Conservation (phyloP, 495 filamentous ascomycete species). For the Xylaria sp. region DNA sequence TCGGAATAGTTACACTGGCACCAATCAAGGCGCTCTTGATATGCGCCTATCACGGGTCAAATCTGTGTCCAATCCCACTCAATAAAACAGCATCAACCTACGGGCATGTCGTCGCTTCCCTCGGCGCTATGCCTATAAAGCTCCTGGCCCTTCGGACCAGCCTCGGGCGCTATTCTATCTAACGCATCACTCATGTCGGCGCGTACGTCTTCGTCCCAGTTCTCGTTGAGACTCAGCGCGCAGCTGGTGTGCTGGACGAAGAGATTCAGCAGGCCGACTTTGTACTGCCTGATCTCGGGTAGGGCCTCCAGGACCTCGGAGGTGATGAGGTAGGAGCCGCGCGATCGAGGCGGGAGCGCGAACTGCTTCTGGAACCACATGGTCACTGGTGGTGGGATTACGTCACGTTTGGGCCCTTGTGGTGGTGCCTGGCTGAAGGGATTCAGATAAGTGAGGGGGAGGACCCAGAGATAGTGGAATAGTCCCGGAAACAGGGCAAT, state of each 20-base stretch:
- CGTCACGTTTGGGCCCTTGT: constrained; percentile 22
- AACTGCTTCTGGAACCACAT: constrained; percentile 85
- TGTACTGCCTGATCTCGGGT: constrained; percentile 79
- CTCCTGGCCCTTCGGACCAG: constrained; percentile 65
- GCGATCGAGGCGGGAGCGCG: constrained; percentile 71
- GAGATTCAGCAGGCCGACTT: constrained; percentile 83
- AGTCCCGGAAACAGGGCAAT: constrained; percentile 61
- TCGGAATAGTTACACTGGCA: constrained; percentile 86
- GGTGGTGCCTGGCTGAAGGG: constrained; percentile 33
- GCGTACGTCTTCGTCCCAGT: constrained; percentile 68
- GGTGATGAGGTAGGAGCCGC: constrained; percentile 92
- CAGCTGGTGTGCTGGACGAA: constrained; percentile 93
- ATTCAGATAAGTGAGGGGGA: constrained; percentile 48
- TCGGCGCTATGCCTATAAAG: constrained; percentile 91
- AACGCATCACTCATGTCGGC: constrained; percentile 93
- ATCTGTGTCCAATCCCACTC: background rate
- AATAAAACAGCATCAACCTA: constrained; percentile 37
- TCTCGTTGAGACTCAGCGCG: constrained; percentile 89
- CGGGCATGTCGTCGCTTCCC: constrained; percentile 90
- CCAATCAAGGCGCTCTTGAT: constrained; percentile 91
- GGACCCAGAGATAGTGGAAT: constrained; percentile 57
- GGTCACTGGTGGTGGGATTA: constrained; percentile 35
- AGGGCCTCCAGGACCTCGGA: constrained; percentile 69
- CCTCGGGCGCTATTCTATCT: constrained; percentile 84
- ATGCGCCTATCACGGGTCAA: constrained; percentile 63